These are phyloP conservation scores for Oryza glumipatula DNA, from an alignment of 176 grass and related monocot species.

Conservation along the genomic window DNA sequence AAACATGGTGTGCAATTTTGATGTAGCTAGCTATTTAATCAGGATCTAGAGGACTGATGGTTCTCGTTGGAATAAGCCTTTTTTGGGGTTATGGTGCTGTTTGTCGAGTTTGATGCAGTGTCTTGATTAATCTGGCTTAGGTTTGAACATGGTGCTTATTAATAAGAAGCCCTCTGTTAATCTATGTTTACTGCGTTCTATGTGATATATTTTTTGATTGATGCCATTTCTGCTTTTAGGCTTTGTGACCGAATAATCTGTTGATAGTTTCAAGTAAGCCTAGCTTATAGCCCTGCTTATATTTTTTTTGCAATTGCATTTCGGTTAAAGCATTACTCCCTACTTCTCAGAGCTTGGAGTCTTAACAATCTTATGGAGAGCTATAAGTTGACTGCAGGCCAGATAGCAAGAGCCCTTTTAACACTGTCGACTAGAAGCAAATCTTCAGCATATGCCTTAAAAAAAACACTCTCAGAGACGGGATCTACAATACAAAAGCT, in stretches of 20 bases:
- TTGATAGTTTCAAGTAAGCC: background rate
- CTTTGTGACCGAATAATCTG: background rate
- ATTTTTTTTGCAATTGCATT: background rate
- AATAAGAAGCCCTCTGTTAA: slow-evolving; percentile 35
- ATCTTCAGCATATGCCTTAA: background rate
- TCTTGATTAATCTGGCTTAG: background rate
- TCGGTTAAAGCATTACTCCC: background rate
- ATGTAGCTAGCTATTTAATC: slow-evolving; percentile 49
- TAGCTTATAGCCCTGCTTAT: background rate
- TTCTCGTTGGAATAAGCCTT: slow-evolving; percentile 49
- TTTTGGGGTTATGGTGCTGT: background rate
- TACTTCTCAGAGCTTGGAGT: background rate
- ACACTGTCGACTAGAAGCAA: background rate
- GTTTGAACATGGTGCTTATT: slow-evolving; percentile 35
- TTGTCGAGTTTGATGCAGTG: slow-evolving; percentile 14
- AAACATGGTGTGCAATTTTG: slow-evolving; percentile 53
- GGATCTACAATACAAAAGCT: too few relatives aligned
- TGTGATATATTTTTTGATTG: background rate
- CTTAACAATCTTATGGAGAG: background rate
- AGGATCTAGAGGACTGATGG: slow-evolving; percentile 26
- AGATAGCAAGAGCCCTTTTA: background rate
- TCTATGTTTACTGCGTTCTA: background rate
- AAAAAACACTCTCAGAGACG: background rate
- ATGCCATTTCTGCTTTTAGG: background rate
- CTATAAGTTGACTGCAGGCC: background rate